A percentile compares a stretch with the other conserved stretches of the same genome.
phyloP scores from a whole-genome alignment of 768 basidiomycete genomes.

The Candolleomyces aberdarensis region DNA sequence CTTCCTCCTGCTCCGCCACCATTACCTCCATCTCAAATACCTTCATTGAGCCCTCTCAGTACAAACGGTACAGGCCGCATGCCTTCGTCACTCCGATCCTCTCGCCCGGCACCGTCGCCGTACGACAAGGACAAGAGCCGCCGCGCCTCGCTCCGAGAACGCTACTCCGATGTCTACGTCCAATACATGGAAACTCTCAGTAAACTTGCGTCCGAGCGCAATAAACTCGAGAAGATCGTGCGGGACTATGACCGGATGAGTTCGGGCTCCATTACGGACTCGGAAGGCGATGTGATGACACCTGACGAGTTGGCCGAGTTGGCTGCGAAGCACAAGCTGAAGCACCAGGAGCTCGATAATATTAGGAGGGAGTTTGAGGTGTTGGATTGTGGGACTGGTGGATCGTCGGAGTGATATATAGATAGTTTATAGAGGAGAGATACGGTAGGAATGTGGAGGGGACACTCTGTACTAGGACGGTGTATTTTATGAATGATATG shows the following conservation, averaged over 20 bases:
- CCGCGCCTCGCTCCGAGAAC: slow-evolving; percentile 46
- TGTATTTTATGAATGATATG: no score
- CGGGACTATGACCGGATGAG: slow-evolving; percentile 33
- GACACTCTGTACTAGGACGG: no score
- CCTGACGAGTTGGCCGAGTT: slow-evolving; percentile 49
- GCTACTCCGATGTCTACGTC: slow-evolving; percentile 50
- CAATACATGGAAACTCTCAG: slow-evolving; percentile 48
- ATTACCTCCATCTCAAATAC: background rate
- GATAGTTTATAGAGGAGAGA: no score
- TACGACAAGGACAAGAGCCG: slow-evolving; percentile 15
- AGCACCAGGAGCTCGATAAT: slow-evolving; percentile 51
- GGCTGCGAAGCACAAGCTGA: slow-evolving; percentile 39
- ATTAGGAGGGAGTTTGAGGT: slow-evolving; percentile 30
- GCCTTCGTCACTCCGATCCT: background rate
- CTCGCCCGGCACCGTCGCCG: background rate
- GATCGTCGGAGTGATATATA: background rate
- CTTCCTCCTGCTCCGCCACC: background rate
- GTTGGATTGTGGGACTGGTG: background rate
- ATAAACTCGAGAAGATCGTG: slow-evolving; percentile 51
- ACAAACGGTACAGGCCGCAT: background rate
- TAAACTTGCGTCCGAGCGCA: slow-evolving; percentile 46
- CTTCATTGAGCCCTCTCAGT: background rate
- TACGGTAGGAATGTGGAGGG: no score
- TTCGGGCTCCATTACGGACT: slow-evolving; percentile 40
- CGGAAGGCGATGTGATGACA: slow-evolving; percentile 46